Evolutionary conservation across 2,329 filamentous ascomycete genomes (phyloP).

Genomic region (Penicillium glabrum): DNA sequence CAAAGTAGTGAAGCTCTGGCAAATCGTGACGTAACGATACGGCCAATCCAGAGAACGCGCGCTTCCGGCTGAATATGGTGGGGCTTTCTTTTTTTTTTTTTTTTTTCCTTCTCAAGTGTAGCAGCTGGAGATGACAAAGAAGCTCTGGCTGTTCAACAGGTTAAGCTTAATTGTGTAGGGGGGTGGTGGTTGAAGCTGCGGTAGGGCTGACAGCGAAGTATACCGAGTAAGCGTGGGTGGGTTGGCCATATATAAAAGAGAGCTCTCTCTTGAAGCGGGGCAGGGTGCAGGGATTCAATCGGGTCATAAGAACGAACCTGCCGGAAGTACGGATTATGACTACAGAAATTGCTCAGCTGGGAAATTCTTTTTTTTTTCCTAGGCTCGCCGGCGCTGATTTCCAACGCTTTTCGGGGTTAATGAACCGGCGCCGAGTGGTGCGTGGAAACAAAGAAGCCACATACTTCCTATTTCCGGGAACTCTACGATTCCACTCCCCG

Average conservation of each 20-base stretch:
- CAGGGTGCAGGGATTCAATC: constrained; percentile 8
- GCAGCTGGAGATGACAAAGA: neutral
- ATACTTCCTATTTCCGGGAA: neutral
- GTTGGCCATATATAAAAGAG: constrained; percentile 13
- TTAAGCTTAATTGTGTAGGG: neutral
- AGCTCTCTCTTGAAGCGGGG: neutral
- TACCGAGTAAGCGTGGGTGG: constrained; percentile 3
- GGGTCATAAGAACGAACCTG: constrained; percentile 3
- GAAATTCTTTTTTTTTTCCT: neutral
- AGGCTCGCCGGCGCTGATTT: constrained; percentile 14
- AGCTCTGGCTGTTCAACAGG: neutral
- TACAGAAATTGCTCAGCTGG: neutral
- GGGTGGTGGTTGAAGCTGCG: neutral
- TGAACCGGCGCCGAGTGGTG: constrained; percentile 20
- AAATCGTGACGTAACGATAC: constrained; percentile 25
- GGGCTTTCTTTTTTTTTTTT: neutral
- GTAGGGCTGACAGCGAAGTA: constrained; percentile 24
- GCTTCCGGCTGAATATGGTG: neutral
- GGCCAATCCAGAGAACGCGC: constrained; percentile 6
- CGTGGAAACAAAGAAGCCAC: constrained; percentile 27
- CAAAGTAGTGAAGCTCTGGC: constrained; percentile 17
- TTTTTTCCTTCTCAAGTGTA: neutral
- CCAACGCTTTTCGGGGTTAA: constrained; percentile 32
- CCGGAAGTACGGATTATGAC: neutral
- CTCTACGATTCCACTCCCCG: neutral